Evolutionary conservation across 2,329 filamentous ascomycete genomes (phyloP), one percentile per base, ranked within the genome.

Genomic region (Didymella glomerata): DNA sequence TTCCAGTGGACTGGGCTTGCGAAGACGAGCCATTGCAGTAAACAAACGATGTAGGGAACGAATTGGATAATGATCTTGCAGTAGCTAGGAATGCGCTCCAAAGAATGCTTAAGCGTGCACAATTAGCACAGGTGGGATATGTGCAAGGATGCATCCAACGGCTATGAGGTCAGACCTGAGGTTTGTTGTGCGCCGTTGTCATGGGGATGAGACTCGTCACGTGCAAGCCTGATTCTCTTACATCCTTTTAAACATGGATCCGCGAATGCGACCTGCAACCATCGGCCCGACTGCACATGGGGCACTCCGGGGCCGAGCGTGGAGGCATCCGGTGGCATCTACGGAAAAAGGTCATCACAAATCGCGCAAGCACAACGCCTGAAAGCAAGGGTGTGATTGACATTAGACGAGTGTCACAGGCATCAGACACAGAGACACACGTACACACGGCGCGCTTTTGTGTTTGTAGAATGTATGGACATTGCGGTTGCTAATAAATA

Each of bases 11-110:
- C 67, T 70, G 3, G 72, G 64, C 57, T 76, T 76, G 47, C 73
- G 74, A 24, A 77, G 67, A 48, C 74, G 74, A 47, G 74, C 74
- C 74, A 77, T 77, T 38, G 55, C 61, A 50, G 45, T 20, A 28
- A 4, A 9, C 13, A 10, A 1, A 0, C n/a, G 36, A n/a, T 42
- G 30, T 13, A n/a, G n/a, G n/a, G n/a, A n/a, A n/a, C n/a, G n/a
- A n/a, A n/a, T n/a, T n/a, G n/a, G n/a, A n/a, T n/a, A n/a, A 44
- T 14, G 7, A 4, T 2, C 3, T 4, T 4, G 28, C 44, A 8
- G n/a, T 13, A 27, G n/a, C 25, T 41, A 44, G 24, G 27, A 54
- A 32, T 50, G 20, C 8, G n/a, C 5, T n/a, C 22, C 20, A 53
- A 44, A 49, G 38, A 28, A 48, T 24, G 13, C 13, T 13, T 14